Base-by-base conservation (phyloP, 768 basidiomycete species). In the Nevesoporus exiguus region DNA sequence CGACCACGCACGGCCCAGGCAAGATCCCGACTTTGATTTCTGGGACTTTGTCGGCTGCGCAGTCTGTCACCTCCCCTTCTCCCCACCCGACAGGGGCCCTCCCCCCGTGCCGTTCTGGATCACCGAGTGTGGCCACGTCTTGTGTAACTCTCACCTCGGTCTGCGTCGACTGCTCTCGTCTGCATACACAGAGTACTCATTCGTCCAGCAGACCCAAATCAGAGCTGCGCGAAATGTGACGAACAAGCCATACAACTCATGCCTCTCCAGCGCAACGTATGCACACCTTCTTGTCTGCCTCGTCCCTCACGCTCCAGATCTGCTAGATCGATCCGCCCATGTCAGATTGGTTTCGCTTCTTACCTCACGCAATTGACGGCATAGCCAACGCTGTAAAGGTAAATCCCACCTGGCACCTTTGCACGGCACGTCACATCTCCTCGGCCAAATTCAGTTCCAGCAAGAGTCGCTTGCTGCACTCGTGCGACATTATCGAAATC, bases 141-240 rank as follows among this genome's bases (percentile, higher is more conserved):
- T 93, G 25, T 93, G 91, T 77, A 93, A 93, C 64, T 78, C 80
- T 36, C 91, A 93, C 71, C 82, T 93, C 66, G 88, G 91, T 93
- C 65, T 66, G 77, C 61, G 25, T 42, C 21, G n/a, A 1, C 4
- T 1, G 22, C 21, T 25, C 30, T 48, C 51, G 21, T 27, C 21
- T 17, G 1, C 15, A 2, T 9, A 31, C 3, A 9, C 27, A 29
- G 15, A 51, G 13, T 24, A 22, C 49, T 47, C 34, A 50, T 49
- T 15, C 30, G 4, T 8, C 27, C 45, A 51, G 34, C 49, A 93
- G 90, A 80, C 68, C 71, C 82, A 11, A 80, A 92, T 62, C 88
- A 88, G 65, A 87, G 80, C 47, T 93, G 90, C 63, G 66, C 79
- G n/a, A 79, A 80, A 60, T 93, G 90, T 59, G 82, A 83, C 11